Evolutionary conservation across 2,329 filamentous ascomycete genomes (phyloP), one percentile per base, ranked within the genome.

Genomic region (Sporothrix mexicana): DNA sequence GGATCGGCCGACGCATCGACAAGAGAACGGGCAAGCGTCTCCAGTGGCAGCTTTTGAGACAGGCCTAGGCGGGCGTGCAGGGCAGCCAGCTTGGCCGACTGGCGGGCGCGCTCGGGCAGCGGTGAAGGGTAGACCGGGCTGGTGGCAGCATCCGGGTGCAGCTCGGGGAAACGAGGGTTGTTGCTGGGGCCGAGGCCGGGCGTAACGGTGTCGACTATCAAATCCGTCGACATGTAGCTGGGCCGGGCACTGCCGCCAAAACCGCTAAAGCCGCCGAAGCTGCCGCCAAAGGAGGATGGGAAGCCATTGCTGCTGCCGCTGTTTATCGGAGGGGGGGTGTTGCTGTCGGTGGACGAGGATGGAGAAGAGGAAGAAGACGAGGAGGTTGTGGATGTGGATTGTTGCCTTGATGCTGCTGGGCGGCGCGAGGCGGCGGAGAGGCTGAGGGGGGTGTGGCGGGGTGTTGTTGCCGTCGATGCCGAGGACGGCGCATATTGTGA

Each of bases 31-130:
- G 93, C 95, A 76, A 99, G 89, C 5, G 93, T 95, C 84, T 96
- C 88, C 74, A 97, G 83, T 49, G 96, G 95, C 75, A 98, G 88
- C 82, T 92, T 93, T 75, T 88, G 87, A 30, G 95, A 91, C 72
- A 99, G 90, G 55, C 90, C 90, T 74, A 99, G 88, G 81, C 96
- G 93, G 78, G 95, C 93, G 82, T 98, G 95, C 62, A 99, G 89
- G 76, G 96, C 95, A 76, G 94, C 91, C 77, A 99, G 92, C 85
- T 98, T 98, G 75, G 94, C 91, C 64, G 95, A 98, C 76, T 85
- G 82, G 74, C 86, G 83, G 59, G 94, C 92, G 76, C 87, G 86
- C 78, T 88, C 84, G 76, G 90, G 89, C 71, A 88, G 88, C 76
- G 94, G 93, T 78, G 93, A 95, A 70, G 93, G 92, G 76, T 91